These are phyloP conservation scores for Saturnispora halmiae DNA, from an alignment of 805 yeast species.

Conservation along the genomic window DNA sequence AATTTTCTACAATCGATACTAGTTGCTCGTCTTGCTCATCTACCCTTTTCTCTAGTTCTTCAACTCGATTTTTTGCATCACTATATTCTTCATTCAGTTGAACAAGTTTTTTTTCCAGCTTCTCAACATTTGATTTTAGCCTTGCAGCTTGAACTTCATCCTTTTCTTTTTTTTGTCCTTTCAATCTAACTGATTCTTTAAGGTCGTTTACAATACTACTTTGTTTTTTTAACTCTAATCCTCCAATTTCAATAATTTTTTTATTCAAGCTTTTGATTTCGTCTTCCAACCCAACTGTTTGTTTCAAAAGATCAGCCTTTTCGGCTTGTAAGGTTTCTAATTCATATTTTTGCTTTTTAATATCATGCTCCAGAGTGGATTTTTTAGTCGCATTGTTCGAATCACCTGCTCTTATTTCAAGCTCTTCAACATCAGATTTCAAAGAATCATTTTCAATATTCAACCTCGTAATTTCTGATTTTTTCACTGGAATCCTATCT, in stretches of 20 bases:
- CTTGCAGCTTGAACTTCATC: slow-evolving; percentile 51
- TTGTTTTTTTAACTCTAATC: slow-evolving; percentile 71
- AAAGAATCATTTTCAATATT: slow-evolving; percentile 58
- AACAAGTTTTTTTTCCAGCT: slow-evolving; percentile 39
- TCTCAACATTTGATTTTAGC: slow-evolving; percentile 51
- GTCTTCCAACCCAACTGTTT: slow-evolving; percentile 46
- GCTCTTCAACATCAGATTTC: slow-evolving; percentile 42
- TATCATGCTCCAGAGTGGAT: slow-evolving; percentile 23
- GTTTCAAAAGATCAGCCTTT: slow-evolving; percentile 36
- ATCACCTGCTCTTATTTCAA: slow-evolving; percentile 36
- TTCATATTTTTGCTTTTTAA: slow-evolving; percentile 28
- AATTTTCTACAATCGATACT: slow-evolving; percentile 28
- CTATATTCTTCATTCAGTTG: slow-evolving; percentile 41
- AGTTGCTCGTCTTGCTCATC: slow-evolving; percentile 23
- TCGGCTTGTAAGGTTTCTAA: slow-evolving; percentile 24
- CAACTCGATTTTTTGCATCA: slow-evolving; percentile 13
- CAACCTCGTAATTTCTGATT: slow-evolving; percentile 47
- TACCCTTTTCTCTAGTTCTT: slow-evolving; percentile 29
- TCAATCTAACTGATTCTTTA: slow-evolving; percentile 53
- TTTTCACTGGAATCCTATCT: slow-evolving; percentile 64
- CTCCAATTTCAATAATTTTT: slow-evolving; percentile 84
- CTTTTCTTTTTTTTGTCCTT: slow-evolving; percentile 45
- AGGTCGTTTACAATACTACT: slow-evolving; percentile 74
- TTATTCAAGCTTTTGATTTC: slow-evolving; percentile 58
- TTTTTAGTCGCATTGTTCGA: slow-evolving; percentile 24